Conservation (phyloP, 306 rosid species). For the Crotalaria pallida region DNA sequence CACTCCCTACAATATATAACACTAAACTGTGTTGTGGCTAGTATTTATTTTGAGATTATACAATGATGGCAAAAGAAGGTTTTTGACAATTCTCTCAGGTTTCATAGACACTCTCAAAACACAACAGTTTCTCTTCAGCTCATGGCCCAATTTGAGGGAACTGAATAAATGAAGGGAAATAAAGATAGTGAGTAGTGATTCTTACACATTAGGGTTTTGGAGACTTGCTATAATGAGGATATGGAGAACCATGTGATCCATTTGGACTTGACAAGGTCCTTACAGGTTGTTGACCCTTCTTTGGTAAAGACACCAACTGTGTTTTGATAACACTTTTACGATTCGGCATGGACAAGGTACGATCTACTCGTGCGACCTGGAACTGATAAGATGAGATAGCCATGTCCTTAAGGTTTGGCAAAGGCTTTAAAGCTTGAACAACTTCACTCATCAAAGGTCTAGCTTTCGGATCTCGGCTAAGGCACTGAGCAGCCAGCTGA, state of each 20-base stretch:
- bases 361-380: slow-evolving; percentile 60
- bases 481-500: slow-evolving; percentile 76
- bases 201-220: slow-evolving; percentile 46
- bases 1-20: not conserved
- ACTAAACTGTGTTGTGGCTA: not conserved
- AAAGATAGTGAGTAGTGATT: slow-evolving; percentile 6
- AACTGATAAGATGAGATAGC: slow-evolving; percentile 72
- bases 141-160: slow-evolving; percentile 21
- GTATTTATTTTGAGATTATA: slow-evolving; percentile 17
- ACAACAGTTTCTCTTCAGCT: slow-evolving; percentile 1
- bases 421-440: slow-evolving; percentile 63
- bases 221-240: slow-evolving; percentile 37
- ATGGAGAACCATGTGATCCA: slow-evolving; percentile 64
- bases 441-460: slow-evolving; percentile 87
- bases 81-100: not conserved
- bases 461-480: slow-evolving; percentile 82
- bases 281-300: slow-evolving; percentile 66
- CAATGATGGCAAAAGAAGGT: not conserved
- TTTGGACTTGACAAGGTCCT: slow-evolving; percentile 63
- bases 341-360: slow-evolving; percentile 57
- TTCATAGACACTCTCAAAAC: slow-evolving; percentile 12
- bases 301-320: slow-evolving; percentile 47
- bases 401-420: slow-evolving; percentile 86
- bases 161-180: slow-evolving; percentile 25
- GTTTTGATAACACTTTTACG: slow-evolving; percentile 50